Conservation (phyloP, 352 stramenopile species). For the Pythium aristosporum region DNA sequence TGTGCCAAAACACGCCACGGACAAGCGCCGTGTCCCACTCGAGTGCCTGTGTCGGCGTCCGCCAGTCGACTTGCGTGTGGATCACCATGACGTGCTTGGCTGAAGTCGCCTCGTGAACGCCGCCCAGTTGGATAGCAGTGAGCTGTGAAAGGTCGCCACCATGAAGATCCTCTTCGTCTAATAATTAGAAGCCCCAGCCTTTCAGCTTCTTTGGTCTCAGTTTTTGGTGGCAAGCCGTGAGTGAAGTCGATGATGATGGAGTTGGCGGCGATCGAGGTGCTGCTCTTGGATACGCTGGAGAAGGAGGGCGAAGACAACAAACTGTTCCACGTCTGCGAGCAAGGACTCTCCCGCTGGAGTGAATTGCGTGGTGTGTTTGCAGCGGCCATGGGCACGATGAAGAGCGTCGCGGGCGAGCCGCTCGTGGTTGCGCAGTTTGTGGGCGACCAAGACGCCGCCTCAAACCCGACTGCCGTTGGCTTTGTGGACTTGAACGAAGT, state of each 20-base stretch:
- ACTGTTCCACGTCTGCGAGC: constrained; percentile 39
- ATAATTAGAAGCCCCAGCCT: constrained; percentile 7
- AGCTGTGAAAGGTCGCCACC: constrained; percentile 12
- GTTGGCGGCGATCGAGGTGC: constrained; percentile 38
- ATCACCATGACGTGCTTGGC: constrained; percentile 29
- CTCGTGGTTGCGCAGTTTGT: constrained; percentile 40
- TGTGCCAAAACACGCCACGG: constrained; percentile 45
- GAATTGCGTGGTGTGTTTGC: constrained; percentile 58
- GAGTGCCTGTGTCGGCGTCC: constrained; percentile 39
- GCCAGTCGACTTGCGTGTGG: constrained; percentile 53
- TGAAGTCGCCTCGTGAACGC: neutral
- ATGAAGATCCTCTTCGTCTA: neutral
- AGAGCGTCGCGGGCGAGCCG: constrained; percentile 46
- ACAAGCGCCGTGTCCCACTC: constrained; percentile 54
- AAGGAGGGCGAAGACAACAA: constrained; percentile 71
- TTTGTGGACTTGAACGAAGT: constrained; percentile 56
- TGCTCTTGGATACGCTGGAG: constrained; percentile 63
- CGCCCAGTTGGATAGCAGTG: neutral
- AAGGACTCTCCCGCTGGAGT: constrained; percentile 27
- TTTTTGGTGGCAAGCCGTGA: neutral
- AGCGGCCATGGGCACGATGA: constrained; percentile 49
- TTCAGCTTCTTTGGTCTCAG: neutral
- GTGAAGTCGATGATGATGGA: constrained; percentile 8
- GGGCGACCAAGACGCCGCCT: neutral
- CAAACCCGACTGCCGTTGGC: constrained; percentile 26